phyloP scores from a whole-genome alignment of 1,284 basidiomycete species.

The Austroboletus novae-zelandiae region DNA sequence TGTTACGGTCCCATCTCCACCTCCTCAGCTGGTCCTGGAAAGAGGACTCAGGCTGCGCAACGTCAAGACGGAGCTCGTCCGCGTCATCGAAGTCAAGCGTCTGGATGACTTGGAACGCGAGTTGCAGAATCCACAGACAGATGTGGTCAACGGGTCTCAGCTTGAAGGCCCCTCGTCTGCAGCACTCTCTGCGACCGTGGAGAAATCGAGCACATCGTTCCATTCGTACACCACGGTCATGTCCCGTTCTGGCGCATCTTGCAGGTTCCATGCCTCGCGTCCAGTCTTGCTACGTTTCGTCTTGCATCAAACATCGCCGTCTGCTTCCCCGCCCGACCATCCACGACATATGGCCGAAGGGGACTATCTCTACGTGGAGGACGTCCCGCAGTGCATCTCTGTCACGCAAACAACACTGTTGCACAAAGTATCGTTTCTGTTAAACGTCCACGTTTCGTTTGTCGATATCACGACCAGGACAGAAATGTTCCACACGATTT shows the following conservation, averaged over 20 bases:
- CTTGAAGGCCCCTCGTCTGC: constrained; percentile 31
- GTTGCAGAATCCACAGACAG: constrained; percentile 22
- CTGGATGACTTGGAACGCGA: constrained; percentile 36
- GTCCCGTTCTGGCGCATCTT: constrained; percentile 74
- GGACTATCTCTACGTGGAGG: constrained; percentile 47
- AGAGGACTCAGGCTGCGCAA: constrained; percentile 70
- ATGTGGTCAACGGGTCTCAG: constrained; percentile 4
- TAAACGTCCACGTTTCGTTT: constrained; percentile 67
- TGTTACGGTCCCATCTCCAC: constrained; percentile 70
- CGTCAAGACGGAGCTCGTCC: constrained; percentile 68
- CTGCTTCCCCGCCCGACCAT: constrained; percentile 50
- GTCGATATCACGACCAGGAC: constrained; percentile 64
- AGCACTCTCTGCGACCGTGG: constrained; percentile 16
- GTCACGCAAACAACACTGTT: constrained; percentile 75
- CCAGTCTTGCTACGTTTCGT: constrained; percentile 70
- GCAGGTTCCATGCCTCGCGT: constrained; percentile 70
- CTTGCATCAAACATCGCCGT: constrained; percentile 57
- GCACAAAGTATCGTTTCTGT: constrained; percentile 65
- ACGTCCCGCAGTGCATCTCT: constrained; percentile 62
- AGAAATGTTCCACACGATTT: constrained; percentile 58
- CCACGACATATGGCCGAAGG: constrained; percentile 39
- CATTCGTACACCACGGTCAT: constrained; percentile 48
- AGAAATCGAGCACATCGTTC: constrained; percentile 35
- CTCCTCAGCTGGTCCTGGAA: constrained; percentile 59
- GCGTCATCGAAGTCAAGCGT: constrained; percentile 52